phyloP scores from a whole-genome alignment of 805 yeast genomes.

The Ogataea sp. region DNA sequence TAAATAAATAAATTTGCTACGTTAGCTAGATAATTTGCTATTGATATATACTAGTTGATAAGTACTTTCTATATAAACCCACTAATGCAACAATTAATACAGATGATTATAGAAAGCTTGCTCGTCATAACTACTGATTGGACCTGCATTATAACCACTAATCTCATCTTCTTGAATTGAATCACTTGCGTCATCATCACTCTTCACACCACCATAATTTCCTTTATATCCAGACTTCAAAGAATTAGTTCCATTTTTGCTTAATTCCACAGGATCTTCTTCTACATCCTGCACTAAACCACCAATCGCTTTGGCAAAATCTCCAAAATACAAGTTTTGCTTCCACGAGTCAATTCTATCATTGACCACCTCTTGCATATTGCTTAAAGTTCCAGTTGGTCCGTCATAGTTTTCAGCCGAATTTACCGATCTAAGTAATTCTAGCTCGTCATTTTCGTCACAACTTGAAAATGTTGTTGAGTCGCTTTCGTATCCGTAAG shows the following conservation, averaged over 20 bases:
- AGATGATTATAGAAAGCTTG: not conserved
- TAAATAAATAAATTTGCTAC: no score
- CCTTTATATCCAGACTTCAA: no score
- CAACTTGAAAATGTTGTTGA: no score
- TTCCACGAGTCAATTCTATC: constrained; percentile 17
- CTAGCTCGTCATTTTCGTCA: no score
- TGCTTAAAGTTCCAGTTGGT: constrained; percentile 62
- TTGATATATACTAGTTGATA: no score
- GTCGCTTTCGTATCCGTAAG: not conserved
- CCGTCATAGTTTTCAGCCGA: constrained; percentile 39
- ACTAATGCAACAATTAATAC: not conserved
- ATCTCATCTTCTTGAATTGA: not conserved
- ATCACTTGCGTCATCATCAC: not conserved
- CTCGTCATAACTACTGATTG: not conserved
- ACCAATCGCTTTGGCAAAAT: not conserved
- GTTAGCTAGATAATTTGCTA: no score
- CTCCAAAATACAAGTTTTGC: constrained; percentile 11
- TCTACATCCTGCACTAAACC: not conserved
- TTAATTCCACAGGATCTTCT: not conserved
- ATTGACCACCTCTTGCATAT: constrained; percentile 42
- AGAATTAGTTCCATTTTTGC: not conserved
- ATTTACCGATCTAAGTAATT: no score
- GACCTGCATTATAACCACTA: no score
- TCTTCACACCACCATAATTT: no score
- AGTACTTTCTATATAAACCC: not conserved